These are phyloP conservation scores for Arctium minus DNA, from an alignment of 129 eudicot genomes.

Conservation along the genomic window DNA sequence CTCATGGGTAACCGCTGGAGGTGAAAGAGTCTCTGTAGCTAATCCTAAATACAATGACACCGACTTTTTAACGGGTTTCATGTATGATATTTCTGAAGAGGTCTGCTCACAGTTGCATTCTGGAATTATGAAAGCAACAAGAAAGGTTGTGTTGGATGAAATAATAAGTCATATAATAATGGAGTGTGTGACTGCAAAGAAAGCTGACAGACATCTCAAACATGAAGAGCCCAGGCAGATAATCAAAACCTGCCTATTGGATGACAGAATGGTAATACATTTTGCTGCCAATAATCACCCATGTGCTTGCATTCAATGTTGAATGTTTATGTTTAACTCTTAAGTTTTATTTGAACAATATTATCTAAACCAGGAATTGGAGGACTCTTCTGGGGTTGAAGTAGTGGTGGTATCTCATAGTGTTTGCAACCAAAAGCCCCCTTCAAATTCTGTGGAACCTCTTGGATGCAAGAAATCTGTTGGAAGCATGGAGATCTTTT, in stretches of 20 bases:
- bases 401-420: constrained; percentile 27
- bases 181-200: constrained; percentile 53
- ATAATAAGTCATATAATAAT: constrained; percentile 57
- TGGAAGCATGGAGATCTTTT: constrained; percentile 57
- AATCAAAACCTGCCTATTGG: constrained; percentile 28
- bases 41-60: constrained; percentile 23
- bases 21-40: constrained; percentile 21
- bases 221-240: constrained; percentile 34
- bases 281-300: neutral
- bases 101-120: constrained; percentile 74
- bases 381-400: constrained; percentile 23
- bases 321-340: neutral
- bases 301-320: neutral
- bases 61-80: constrained; percentile 24
- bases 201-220: constrained; percentile 42
- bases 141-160: constrained; percentile 73
- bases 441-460: constrained; percentile 8
- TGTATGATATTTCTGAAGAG: constrained; percentile 61
- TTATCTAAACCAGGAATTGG: constrained; percentile 24
- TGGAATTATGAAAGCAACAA: constrained; percentile 84
- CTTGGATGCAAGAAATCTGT: constrained; percentile 40
- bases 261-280: constrained; percentile 39
- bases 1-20: constrained; percentile 45
- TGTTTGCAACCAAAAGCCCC: constrained; percentile 17
- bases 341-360: constrained; percentile 27